Conservation (phyloP, 805 yeast species). For the Ogataea dorogensis region DNA sequence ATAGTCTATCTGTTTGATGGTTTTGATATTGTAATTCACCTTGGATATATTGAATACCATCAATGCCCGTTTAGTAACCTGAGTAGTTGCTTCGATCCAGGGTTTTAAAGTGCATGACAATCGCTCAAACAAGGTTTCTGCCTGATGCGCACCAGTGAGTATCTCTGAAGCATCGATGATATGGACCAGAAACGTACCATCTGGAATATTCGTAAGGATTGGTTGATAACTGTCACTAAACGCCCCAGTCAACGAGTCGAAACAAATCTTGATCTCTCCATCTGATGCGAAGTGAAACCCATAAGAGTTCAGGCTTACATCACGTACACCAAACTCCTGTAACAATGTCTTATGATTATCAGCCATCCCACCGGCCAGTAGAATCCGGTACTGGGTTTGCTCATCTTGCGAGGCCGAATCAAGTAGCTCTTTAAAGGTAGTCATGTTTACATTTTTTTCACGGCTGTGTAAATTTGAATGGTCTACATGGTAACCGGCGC, state of each 20-base stretch:
- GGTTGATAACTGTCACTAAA: not conserved
- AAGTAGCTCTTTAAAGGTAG: conserved; percentile 13
- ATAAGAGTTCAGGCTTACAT: conserved; percentile 8
- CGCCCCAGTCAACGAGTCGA: conserved; percentile 13
- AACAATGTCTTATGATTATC: conserved; percentile 8
- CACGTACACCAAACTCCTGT: conserved; percentile 1
- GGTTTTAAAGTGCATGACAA: conserved; percentile 1
- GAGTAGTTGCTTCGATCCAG: not conserved
- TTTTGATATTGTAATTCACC: conserved; percentile 20
- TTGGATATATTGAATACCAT: conserved; percentile 13
- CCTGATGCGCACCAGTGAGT: not conserved
- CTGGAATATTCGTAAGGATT: not conserved
- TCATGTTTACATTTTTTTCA: conserved; percentile 11
- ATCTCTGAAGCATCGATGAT: not conserved
- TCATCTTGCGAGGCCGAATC: conserved; percentile 9
- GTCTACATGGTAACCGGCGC: too few species aligned
- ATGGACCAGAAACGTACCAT: not conserved
- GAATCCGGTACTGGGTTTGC: conserved; percentile 1
- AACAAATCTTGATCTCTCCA: conserved; percentile 8
- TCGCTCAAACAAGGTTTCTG: conserved; percentile 1
- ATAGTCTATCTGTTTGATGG: conserved; percentile 22
- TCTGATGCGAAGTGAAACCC: conserved; percentile 13
- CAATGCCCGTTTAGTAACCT: not conserved
- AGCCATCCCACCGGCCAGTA: conserved; percentile 14
- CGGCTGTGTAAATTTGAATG: conserved; percentile 1